Evolutionary conservation across 2,329 filamentous ascomycete genomes (phyloP).

Genomic region (Trichothecium roseum): DNA sequence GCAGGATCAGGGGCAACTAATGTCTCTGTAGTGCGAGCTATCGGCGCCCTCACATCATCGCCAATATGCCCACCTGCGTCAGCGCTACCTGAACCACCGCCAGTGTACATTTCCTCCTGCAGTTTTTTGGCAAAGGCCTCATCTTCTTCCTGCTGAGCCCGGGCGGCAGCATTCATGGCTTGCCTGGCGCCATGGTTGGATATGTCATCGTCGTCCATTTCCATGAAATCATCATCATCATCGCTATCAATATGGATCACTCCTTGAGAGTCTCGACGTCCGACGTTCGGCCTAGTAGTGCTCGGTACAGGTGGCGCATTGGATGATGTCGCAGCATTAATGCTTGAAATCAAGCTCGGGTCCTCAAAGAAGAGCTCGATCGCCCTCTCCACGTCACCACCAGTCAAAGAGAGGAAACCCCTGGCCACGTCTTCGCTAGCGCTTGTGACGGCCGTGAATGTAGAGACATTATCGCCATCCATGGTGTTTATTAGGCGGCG

Average conservation of each 20-base stretch:
- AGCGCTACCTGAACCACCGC: constrained; percentile 27
- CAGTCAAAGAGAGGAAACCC: constrained; percentile 77
- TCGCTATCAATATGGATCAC: constrained; percentile 68
- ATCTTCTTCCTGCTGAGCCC: constrained; percentile 70
- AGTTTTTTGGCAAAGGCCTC: constrained; percentile 84
- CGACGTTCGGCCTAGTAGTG: constrained; percentile 13
- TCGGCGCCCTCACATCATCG: constrained; percentile 74
- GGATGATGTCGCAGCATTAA: constrained; percentile 15
- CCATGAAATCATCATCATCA: constrained; percentile 42
- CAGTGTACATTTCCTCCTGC: constrained; percentile 79
- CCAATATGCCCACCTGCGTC: constrained; percentile 14
- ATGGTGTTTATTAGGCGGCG: constrained; percentile 27
- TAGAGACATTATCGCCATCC: constrained; percentile 67
- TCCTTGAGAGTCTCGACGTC: constrained; percentile 23
- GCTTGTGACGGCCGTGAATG: constrained; percentile 75
- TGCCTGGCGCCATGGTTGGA: constrained; percentile 26
- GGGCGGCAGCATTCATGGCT: constrained; percentile 26
- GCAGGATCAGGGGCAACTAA: constrained; percentile 58
- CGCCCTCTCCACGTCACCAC: constrained; percentile 73
- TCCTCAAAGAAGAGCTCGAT: constrained; percentile 87
- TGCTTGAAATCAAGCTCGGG: constrained; percentile 50
- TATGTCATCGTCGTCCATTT: constrained; percentile 25
- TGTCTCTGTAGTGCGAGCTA: constrained; percentile 84
- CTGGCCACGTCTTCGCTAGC: constrained; percentile 63
- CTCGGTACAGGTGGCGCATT: constrained; percentile 19